Evolutionary conservation across 2,329 filamentous ascomycete genomes (phyloP), one percentile per base, ranked within the genome.

Genomic region (Chalaropsis thielavioides): DNA sequence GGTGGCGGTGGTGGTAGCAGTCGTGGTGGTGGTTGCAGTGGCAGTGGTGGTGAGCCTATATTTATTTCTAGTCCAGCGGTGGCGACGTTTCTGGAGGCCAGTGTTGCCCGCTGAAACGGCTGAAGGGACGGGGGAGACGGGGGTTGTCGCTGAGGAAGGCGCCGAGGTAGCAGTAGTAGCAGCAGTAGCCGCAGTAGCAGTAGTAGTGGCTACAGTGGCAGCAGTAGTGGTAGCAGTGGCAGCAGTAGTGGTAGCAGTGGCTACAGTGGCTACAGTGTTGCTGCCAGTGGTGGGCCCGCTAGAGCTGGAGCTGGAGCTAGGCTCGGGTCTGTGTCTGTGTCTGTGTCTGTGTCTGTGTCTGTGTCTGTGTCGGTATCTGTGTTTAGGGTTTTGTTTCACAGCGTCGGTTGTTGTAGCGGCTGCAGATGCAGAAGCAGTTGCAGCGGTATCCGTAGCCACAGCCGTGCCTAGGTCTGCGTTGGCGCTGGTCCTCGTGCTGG

Each of bases 361-460:
- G 46, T 17, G 58, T 31, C 35, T 46, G 40, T 43, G 41, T 64
- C 19, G 51, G 38, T 49, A 65, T 40, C n/a, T 54, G 41, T 54
- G 58, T 58, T 38, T 58, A 58, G 27, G 54, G 54, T n/a, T 38
- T 58, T 58, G 54, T 58, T 58, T 58, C 54, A 58, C 54, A 58
- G 15, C 54, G 27, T 58, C 54, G 43, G 43, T 35, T 58, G 43
- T 17, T n/a, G 43, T n/a, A 38, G 11, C 27, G 40, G 40, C 5
- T 43, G 15, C 11, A 41, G 49, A 13, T 41, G 22, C 22, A 19
- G 49, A 6, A 54, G 17, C 27, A 11, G 49, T 43, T 51, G 22
- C 46, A 51, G 46, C 15, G 11, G 46, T 27, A 13, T 51, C 19
- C 11, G 13, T 51, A 38, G 35, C 35, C 5, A 8, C 35, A 8